Percentiles rank a stretch among this genome's conserved stretches.
These are phyloP conservation scores for Omphalotus guepiniiformis DNA, from an alignment of 768 basidiomycete genomes.

Conservation along the genomic window DNA sequence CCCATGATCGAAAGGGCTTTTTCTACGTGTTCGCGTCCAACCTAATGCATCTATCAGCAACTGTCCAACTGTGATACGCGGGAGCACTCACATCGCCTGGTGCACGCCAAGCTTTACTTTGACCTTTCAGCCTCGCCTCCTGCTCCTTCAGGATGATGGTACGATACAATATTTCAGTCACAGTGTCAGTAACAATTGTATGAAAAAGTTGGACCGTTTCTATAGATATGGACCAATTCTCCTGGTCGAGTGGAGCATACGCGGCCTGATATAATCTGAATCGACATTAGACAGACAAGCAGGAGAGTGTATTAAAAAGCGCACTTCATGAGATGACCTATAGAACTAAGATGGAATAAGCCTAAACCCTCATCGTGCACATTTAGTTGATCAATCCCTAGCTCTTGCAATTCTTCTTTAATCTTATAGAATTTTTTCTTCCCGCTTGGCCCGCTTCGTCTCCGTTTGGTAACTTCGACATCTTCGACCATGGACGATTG, in stretches of 20 bases:
- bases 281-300: not conserved
- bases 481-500: too few relatives aligned
- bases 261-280: conserved; percentile 2
- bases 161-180: conserved; percentile 44
- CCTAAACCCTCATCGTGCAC: conserved; percentile 42
- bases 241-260: not conserved
- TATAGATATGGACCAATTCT: conserved; percentile 40
- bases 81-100: conserved; percentile 15
- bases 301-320: not conserved
- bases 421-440: not conserved
- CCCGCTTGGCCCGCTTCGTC: not conserved
- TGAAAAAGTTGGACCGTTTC: conserved; percentile 44
- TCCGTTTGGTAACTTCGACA: too few relatives aligned
- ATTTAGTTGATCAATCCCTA: conserved; percentile 41
- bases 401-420: conserved; percentile 30
- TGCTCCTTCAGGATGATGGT: conserved; percentile 55
- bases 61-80: too few relatives aligned
- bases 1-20: conserved; percentile 2
- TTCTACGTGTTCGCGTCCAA: not conserved
- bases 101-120: conserved; percentile 57
- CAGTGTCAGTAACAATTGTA: conserved; percentile 45
- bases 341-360: conserved; percentile 40
- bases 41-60: not conserved
- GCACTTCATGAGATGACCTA: conserved; percentile 30
- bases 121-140: conserved; percentile 52